A percentile compares a stretch with the other conserved stretches of the same genome.
Conservation (phyloP, 495 filamentous ascomycete species). For the Hyaloscypha finlandica region DNA sequence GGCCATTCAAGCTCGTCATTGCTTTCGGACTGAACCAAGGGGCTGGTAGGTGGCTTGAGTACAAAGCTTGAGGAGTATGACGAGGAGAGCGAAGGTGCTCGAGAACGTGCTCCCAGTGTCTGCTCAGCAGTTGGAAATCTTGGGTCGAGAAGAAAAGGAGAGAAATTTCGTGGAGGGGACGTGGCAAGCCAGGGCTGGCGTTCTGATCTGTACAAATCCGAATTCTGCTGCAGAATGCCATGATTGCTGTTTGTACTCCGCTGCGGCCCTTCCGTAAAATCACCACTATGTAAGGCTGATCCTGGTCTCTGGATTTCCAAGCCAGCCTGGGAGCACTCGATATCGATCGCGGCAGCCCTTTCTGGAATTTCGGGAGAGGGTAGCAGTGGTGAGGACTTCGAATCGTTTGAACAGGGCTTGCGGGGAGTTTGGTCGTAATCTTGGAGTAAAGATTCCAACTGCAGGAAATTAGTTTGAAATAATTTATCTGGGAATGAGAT, state of each 20-base stretch:
- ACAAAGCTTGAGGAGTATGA: conserved; percentile 82
- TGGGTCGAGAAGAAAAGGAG: conserved; percentile 41
- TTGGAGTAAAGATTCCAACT: conserved; percentile 26
- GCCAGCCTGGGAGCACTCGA: conserved; percentile 36
- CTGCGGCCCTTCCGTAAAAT: conserved; percentile 66
- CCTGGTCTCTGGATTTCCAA: conserved; percentile 77
- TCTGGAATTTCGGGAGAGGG: conserved; percentile 29
- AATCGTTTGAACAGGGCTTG: conserved; percentile 13
- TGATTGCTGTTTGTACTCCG: conserved; percentile 5
- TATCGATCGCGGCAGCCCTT: conserved; percentile 8
- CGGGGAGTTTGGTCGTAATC: conserved; percentile 26
- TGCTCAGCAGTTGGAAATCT: conserved; percentile 28
- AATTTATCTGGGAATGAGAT: neutral
- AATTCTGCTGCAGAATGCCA: conserved; percentile 29
- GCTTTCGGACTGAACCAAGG: conserved; percentile 85
- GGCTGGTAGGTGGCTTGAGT: conserved; percentile 87
- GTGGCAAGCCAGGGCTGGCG: conserved; percentile 36
- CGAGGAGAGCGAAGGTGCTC: conserved; percentile 69
- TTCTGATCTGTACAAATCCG: conserved; percentile 28
- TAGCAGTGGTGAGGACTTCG: conserved; percentile 22
- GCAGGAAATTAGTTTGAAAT: neutral
- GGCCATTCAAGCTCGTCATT: conserved; percentile 77
- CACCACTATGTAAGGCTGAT: conserved; percentile 86
- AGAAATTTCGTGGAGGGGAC: conserved; percentile 48
- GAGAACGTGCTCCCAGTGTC: conserved; percentile 27